Evolutionary conservation across 2,329 filamentous ascomycete genomes (phyloP), one percentile per base, ranked within the genome.

Genomic region (Xylariaceae sp.): DNA sequence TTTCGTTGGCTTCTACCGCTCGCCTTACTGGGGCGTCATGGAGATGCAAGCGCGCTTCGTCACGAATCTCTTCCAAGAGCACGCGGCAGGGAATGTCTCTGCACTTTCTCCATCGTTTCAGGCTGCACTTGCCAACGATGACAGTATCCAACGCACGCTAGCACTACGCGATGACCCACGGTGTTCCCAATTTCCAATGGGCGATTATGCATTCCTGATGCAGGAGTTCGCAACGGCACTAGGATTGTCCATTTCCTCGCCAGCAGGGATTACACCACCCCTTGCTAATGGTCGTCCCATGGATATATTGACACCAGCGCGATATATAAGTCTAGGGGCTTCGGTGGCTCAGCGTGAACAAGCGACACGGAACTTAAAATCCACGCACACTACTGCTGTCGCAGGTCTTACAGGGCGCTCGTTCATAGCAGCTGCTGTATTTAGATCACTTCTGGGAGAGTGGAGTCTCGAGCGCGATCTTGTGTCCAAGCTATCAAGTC

Each of bases 1-100:
- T 0, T 93, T 95, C 66, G 87, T 95, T 1, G 91, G 91, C 0
- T 92, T 92, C 73, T 96, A 96, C 69, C 83, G 91, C 59, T 89
- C 89, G 0, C 90, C 91, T 0, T 95, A 91, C 71, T 96, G 91
- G 91, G 89, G 89, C 1, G 86, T 92, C 0, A 92, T 94, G 82
- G 91, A 95, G 71, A 90, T 92, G 88, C 91, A 96, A 73, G 87
- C 91, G 2, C 83, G 88, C 1, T 82, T 90, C 60, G 75, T 93
- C 5, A 80, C 87, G n/a, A 48, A 28, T 24, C 55, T 63, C 19
- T 63, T 63, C 33, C 47, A 61, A 26, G 46, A 53, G 12, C 54
- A 63, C 36, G 39, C 52, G 2, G 26, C 34, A 1, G 48, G 24
- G 8, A n/a, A 24, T 11, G 14, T 14, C 8, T 54, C 66, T 6